Base-by-base conservation (phyloP, 768 basidiomycete species). In the Hortiboletus campestris region DNA sequence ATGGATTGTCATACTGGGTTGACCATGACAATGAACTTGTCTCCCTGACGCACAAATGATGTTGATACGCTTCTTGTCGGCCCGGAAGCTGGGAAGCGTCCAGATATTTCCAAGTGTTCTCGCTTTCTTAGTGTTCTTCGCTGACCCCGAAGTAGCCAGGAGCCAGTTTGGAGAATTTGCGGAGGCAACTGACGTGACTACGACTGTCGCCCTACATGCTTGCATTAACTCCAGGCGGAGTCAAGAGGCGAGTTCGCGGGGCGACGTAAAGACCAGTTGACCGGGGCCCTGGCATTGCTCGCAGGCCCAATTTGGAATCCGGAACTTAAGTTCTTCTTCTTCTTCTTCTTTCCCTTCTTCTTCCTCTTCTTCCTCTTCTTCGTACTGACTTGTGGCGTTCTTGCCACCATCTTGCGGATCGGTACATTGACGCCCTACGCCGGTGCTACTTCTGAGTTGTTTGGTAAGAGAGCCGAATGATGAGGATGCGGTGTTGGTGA, bases 321-420 rank as follows among this genome's bases (percentile, higher is more conserved):
- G 51, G 31, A 35, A n/a, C n/a, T n/a, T n/a, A n/a, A 43, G 14
- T 36, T 53, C 9, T 61, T 61, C 38, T 45, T 57, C 25, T 25
- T 25, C 25, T 25, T 25, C 25, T 25, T 4, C 25, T 2, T 25
- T 4, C 32, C 51, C 9, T 61, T 58, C 38, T 45, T 57, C 39
- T 58, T 63, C 25, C n/a, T n/a, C 25, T 2, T 25, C 25, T 36
- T 53, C 9, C 58, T 58, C 38, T 45, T 57, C 39, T 58, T 63
- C 25, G n/a, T 61, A 16, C 32, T 58, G 20, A 58, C 41, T 35
- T 55, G 58, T 10, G 62, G 63, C n/a, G 31, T 60, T 50, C 53
- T 63, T 28, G 58, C 55, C 28, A 63, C 55, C 36, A 28, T 57
- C 31, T 28, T 55, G 17, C 62, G 60, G 46, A 51, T 60, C 2